phyloP scores from a whole-genome alignment of 2,329 filamentous ascomycete species.

The Pseudogymnoascus sp. region DNA sequence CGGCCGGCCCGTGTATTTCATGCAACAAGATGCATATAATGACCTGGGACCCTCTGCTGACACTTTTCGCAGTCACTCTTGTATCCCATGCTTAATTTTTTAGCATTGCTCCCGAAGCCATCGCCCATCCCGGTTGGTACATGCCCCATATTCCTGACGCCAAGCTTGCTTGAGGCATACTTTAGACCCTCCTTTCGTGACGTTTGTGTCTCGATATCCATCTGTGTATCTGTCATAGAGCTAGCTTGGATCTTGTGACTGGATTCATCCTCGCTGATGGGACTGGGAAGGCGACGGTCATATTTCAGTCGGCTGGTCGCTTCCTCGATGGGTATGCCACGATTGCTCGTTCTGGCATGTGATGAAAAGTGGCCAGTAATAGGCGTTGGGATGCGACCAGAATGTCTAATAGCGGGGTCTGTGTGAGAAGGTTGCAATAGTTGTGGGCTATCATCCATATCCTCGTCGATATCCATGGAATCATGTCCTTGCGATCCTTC shows the following conservation, averaged over 20 bases:
- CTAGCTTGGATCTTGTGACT: slow-evolving; percentile 26
- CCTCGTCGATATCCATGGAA: slow-evolving; percentile 25
- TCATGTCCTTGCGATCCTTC: slow-evolving; percentile 18
- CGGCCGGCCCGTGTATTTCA: not conserved
- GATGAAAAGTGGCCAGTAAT: slow-evolving; percentile 29
- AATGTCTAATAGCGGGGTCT: slow-evolving; percentile 23
- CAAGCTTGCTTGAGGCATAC: slow-evolving; percentile 29
- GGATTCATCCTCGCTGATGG: slow-evolving; percentile 29
- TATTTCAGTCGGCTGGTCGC: slow-evolving; percentile 22
- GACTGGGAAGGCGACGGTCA: slow-evolving; percentile 27
- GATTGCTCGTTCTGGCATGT: slow-evolving; percentile 18
- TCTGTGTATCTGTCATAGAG: slow-evolving; percentile 27
- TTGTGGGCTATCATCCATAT: slow-evolving; percentile 27
- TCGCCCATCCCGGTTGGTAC: slow-evolving; percentile 17
- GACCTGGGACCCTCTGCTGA: slow-evolving; percentile 63
- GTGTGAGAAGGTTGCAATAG: slow-evolving; percentile 24
- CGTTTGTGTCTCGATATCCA: slow-evolving; percentile 24
- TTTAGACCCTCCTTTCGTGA: slow-evolving; percentile 18
- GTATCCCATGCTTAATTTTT: slow-evolving; percentile 71
- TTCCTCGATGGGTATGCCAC: slow-evolving; percentile 21
- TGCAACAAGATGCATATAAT: slow-evolving; percentile 36
- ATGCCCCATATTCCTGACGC: slow-evolving; percentile 26
- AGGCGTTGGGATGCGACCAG: slow-evolving; percentile 28
- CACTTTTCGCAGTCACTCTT: slow-evolving; percentile 73
- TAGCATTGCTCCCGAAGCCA: slow-evolving; percentile 47